Evolutionary conservation across 495 filamentous ascomycete genomes (phyloP), one percentile per base, ranked within the genome.

Genomic region (Emericellopsis terricola): DNA sequence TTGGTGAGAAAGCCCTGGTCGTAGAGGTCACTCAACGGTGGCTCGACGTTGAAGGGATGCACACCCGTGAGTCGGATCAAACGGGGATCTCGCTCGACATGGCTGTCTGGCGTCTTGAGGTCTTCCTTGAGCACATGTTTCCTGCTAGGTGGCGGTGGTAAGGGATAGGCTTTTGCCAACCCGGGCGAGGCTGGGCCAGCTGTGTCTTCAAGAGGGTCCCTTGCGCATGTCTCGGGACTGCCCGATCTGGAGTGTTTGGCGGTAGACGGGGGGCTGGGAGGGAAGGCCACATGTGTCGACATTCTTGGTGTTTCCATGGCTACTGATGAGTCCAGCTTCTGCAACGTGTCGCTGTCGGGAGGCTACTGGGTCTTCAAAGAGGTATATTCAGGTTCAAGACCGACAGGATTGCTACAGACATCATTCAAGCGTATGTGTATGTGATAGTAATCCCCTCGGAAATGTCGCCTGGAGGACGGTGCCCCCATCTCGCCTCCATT

Each of bases 1-100:
- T 76, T 77, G 3, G 87, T 96, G 24, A 96, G 60, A 50, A 94
- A 96, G 45, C 78, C 79, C 56, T 92, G 76, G 44, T 94, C 68
- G 49, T 69, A 94, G 7, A 96, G 61, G 3, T 73, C 68, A 13
- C 69, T 78, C 8, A 96, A 55, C 7, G 87, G 87, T 4, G 87
- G 69, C 57, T 96, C 87, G 31, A 86, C 80, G 49, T 96, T 96
- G 58, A 92, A 92, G 3, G 87, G 87, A 57, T 96, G 87, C 23
- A 82, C 68, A 26, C 87, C 86, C 14, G 87, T 96, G 31, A 96
- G 59, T 28, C 87, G 66, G 41, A 96, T 91, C 23, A 96, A 57
- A 18, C 87, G 67, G 3, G 82, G 69, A 57, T 96, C 35, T 13
- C 35, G 28, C 14, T 19, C 8, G 3, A 37, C 29, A 18, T 30